Evolutionary conservation across 164 flowering plant genomes (phyloP), one percentile per base, ranked within the genome.

Genomic region (Tetrastigma voinierianum): DNA sequence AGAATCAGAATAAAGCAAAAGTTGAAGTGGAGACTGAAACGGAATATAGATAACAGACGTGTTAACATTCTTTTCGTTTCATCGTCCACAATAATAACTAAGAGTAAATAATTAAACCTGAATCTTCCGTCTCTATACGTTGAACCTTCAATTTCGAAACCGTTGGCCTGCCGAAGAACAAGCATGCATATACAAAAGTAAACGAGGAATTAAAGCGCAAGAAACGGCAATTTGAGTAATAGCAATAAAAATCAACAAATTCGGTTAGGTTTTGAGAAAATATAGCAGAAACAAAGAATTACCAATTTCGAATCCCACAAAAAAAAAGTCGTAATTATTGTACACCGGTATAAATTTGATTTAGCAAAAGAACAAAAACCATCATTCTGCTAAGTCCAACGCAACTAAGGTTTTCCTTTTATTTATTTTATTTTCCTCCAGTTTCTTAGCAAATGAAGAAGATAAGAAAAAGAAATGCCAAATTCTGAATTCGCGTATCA

Each of bases 91-190:
- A 40, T 24, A 47, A 21, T 14, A 46, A n/a, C 16, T 43, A 67
- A 47, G 49, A 48, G n/a, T 43, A 57, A 51, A 1, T 14, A 23
- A 43, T 11, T 15, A 44, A 71, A 82, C 86, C 81, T 82, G 77
- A 73, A 74, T 70, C 72, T 72, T 59, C 54, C 65, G 59, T 67
- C 44, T 23, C 18, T 59, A 63, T 61, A 68, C 68, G 69, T 74
- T 13, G 80, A 70, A 55, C 51, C 63, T 56, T 78, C 85, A 60
- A 77, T 75, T 77, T 74, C 86, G 44, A 68, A 68, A 65, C 62
- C 77, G 66, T 78, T 72, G 44, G 55, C 76, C 85, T 86, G 81
- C 51, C 51, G 70, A 59, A 40, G 43, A 32, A 46, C 46, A 15
- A 13, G 10, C 12, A 32, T 25, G 43, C 32, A 47, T 20, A 59